Evolutionary conservation across 2,329 filamentous ascomycete species (phyloP).

Genomic region (Apiospora saccharicola): DNA sequence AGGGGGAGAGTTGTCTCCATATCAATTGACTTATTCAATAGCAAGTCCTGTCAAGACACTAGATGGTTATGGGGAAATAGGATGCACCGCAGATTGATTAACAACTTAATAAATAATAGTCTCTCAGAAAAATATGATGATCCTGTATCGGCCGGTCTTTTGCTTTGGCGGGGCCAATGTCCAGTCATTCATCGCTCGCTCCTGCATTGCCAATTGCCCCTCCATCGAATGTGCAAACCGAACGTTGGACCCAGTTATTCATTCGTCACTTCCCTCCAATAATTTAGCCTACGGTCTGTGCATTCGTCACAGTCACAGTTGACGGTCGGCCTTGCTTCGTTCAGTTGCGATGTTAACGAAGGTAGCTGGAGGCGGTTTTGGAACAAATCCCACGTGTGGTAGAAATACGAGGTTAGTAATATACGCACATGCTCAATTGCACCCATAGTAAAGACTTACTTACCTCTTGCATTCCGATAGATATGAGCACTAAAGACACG

Average conservation of each 20-base stretch:
- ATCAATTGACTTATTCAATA: slow-evolving; percentile 20
- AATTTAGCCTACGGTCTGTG: slow-evolving; percentile 48
- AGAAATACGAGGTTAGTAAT: not conserved
- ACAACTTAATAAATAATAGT: not conserved
- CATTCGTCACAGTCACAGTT: slow-evolving; percentile 22
- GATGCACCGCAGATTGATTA: not conserved
- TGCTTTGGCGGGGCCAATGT: slow-evolving; percentile 14
- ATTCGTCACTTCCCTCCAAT: slow-evolving; percentile 10
- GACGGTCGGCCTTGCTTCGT: not conserved
- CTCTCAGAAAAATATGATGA: slow-evolving; percentile 15
- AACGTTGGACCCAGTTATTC: not conserved
- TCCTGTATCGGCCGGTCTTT: slow-evolving; percentile 10
- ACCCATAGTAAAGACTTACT: not conserved
- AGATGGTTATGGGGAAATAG: not conserved
- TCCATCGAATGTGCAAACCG: slow-evolving; percentile 16
- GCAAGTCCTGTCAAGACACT: not conserved
- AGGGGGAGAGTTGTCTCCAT: slow-evolving; percentile 73
- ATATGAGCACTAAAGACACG: not conserved
- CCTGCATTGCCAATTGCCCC: slow-evolving; percentile 21
- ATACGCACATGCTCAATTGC: too few species aligned
- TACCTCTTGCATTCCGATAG: not conserved
- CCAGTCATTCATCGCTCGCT: slow-evolving; percentile 15
- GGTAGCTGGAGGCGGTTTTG: not conserved
- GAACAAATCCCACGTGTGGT: not conserved
- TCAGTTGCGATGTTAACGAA: too few species aligned